Evolutionary conservation across 2,329 filamentous ascomycete genomes (phyloP).

Genomic region (Penicillium sp.): DNA sequence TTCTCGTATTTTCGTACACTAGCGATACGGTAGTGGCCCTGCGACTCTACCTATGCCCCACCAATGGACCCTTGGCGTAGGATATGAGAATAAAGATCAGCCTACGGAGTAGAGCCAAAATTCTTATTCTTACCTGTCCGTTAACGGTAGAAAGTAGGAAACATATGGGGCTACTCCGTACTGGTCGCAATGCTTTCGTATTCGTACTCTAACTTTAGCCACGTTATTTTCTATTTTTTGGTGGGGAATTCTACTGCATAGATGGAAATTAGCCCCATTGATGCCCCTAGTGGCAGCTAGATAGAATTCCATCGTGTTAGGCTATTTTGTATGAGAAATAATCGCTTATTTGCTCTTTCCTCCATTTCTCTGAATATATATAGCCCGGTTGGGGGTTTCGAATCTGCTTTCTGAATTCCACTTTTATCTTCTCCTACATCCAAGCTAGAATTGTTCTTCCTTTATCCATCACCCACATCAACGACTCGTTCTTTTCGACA

Average conservation of each 20-base stretch:
- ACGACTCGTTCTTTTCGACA: not conserved
- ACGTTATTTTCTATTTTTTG: too few species aligned
- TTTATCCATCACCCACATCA: not conserved
- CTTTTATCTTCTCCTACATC: not conserved
- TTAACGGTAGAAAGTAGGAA: not conserved
- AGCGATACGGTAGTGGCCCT: not conserved
- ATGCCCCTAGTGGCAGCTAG: too few species aligned
- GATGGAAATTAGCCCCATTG: too few species aligned
- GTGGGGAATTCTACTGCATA: too few species aligned
- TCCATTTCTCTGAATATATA: not conserved
- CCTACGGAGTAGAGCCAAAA: too few species aligned
- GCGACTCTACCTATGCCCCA: too few species aligned
- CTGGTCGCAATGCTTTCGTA: not conserved
- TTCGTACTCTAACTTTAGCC: not conserved
- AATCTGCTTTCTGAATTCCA: not conserved
- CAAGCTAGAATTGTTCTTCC: too few species aligned
- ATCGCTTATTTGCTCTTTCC: too few species aligned
- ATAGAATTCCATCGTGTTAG: too few species aligned
- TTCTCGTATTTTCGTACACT: not conserved
- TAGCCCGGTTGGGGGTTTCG: not conserved
- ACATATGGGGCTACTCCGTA: not conserved
- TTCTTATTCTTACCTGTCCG: not conserved
- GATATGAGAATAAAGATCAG: too few species aligned
- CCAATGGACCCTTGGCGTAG: too few species aligned
- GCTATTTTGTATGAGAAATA: too few species aligned